Conservation (phyloP, 2,329 filamentous ascomycete genomes). For the Diaporthe nobilis region DNA sequence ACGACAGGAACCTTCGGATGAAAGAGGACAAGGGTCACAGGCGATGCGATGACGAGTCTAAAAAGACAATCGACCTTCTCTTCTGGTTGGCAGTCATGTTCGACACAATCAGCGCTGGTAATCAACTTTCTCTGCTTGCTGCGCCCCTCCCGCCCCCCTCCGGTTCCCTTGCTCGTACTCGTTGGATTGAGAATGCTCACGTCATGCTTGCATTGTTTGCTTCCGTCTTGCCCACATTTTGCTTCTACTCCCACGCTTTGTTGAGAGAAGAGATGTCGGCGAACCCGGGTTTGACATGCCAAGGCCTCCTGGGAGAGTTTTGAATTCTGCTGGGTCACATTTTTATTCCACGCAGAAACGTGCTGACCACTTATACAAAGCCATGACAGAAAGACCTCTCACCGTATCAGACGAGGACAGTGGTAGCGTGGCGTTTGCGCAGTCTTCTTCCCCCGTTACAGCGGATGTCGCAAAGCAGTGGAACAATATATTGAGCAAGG, state of each 20-base stretch:
- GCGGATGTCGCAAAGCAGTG: conserved; percentile 26
- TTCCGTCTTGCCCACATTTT: background rate
- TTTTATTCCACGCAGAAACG: background rate
- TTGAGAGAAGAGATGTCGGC: background rate
- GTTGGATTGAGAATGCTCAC: background rate
- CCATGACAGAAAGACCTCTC: conserved; percentile 60
- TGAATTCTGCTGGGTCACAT: background rate
- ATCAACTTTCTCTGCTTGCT: background rate
- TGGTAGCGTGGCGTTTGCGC: conserved; percentile 25
- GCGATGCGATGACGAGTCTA: conserved; percentile 46
- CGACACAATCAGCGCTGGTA: conserved; percentile 41
- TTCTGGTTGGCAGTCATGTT: conserved; percentile 63
- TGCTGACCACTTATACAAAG: conserved; percentile 42
- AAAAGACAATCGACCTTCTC: conserved; percentile 64
- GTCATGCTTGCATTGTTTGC: background rate
- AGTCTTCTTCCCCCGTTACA: background rate
- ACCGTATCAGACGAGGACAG: conserved; percentile 58
- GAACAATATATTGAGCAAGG: conserved; percentile 38
- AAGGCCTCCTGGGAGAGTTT: too few relatives aligned
- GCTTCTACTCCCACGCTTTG: background rate
- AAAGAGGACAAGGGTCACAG: conserved; percentile 1
- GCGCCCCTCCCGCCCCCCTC: background rate
- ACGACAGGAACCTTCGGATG: conserved; percentile 18
- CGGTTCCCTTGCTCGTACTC: background rate
- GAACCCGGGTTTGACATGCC: background rate